Evolutionary conservation across 2,329 filamentous ascomycete genomes (phyloP).

Genomic region (Curvularia sp.): DNA sequence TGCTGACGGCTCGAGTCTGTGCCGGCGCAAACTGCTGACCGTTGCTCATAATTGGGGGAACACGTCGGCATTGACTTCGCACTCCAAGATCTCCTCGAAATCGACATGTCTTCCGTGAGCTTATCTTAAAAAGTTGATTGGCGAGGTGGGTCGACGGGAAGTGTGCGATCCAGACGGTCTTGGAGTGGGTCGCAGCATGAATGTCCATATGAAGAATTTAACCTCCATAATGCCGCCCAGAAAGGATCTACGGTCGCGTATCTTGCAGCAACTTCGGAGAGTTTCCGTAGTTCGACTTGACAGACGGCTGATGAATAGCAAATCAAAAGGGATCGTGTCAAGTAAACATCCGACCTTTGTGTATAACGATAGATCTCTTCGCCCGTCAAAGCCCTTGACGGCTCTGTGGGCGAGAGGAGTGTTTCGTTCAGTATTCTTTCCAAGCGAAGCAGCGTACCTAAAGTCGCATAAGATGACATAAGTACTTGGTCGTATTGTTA

Average conservation of each 20-base stretch:
- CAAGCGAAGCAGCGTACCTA: too few relatives aligned
- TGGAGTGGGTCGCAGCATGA: neutral
- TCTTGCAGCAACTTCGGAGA: neutral
- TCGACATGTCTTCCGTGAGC: conserved; percentile 4
- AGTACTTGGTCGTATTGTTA: neutral
- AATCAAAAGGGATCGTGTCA: neutral
- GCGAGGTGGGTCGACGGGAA: neutral
- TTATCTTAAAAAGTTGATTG: neutral
- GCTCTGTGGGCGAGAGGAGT: too few relatives aligned
- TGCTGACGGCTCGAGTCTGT: conserved; percentile 7
- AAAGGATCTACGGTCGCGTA: neutral
- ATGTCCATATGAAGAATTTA: neutral
- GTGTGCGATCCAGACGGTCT: neutral
- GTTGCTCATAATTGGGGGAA: conserved; percentile 7
- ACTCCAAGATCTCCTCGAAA: neutral
- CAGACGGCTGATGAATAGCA: neutral
- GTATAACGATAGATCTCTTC: too few relatives aligned
- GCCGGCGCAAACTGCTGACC: neutral
- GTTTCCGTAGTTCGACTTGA: neutral
- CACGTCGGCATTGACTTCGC: neutral
- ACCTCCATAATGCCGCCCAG: neutral
- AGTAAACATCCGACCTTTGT: neutral
- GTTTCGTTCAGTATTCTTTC: too few relatives aligned
- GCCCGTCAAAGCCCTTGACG: too few relatives aligned
- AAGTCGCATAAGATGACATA: neutral